Percentiles rank a stretch among this genome's conserved stretches.
Evolutionary conservation across 2,329 filamentous ascomycete species (phyloP).

Genomic region (Ophiostoma ips): DNA sequence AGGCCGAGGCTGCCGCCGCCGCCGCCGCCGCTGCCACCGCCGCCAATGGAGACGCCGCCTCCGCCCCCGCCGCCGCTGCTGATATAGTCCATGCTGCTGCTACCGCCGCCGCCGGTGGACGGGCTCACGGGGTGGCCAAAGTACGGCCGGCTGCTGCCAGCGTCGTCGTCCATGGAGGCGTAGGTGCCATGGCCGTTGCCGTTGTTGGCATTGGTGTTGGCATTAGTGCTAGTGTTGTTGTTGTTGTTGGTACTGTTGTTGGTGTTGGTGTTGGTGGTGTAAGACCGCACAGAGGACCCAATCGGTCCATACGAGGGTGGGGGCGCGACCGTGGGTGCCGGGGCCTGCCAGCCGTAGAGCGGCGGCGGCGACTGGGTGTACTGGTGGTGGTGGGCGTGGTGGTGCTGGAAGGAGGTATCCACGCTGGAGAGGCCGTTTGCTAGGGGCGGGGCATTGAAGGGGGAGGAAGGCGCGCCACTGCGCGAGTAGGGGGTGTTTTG

Average conservation of each 20-base stretch:
- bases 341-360: conserved; percentile 11
- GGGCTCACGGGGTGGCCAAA: neutral
- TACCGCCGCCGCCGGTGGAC: no score
- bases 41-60: neutral
- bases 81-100: neutral
- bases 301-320: conserved; percentile 9
- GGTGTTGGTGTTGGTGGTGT: conserved; percentile 19
- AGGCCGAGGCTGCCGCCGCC: neutral
- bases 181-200: no score
- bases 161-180: conserved; percentile 38
- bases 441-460: conserved; percentile 7
- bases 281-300: conserved; percentile 11
- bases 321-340: conserved; percentile 6
- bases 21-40: neutral
- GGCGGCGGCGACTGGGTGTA: conserved; percentile 11
- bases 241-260: neutral
- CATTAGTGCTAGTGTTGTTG: neutral
- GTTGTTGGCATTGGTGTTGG: no score
- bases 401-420: conserved; percentile 22
- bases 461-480: conserved; percentile 18
- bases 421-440: conserved; percentile 24
- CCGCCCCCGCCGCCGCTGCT: neutral
- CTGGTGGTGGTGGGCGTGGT: conserved; percentile 15
- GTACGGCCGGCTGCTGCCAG: neutral
- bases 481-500: conserved; percentile 31